Evolutionary conservation across 306 rosid genomes (phyloP).

Genomic region (Vigna angularis): DNA sequence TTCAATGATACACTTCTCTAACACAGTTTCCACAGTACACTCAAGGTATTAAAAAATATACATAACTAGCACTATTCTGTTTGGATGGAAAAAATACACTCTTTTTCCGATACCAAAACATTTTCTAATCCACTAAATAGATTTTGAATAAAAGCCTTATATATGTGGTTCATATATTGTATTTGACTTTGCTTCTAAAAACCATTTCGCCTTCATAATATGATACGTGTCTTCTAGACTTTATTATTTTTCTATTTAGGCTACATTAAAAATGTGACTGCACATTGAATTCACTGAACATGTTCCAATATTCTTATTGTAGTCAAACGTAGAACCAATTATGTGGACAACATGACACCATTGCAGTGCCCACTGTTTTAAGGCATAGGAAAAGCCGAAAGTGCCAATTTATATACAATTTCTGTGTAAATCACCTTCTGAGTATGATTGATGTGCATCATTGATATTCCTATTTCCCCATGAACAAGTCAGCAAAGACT

Average conservation of each 20-base stretch:
- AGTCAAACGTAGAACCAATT: not conserved
- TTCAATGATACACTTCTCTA: not conserved
- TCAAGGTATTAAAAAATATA: not conserved
- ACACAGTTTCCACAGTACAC: not conserved
- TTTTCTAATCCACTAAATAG: not conserved
- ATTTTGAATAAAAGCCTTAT: not conserved
- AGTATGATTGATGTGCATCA: not conserved
- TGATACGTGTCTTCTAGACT: constrained; percentile 8
- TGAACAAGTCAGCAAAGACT: not conserved
- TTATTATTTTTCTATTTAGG: constrained; percentile 1
- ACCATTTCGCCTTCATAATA: not conserved
- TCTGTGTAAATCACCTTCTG: not conserved
- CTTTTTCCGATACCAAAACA: not conserved
- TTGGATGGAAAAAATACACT: not conserved
- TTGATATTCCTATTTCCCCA: not conserved
- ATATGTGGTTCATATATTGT: not conserved
- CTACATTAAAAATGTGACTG: not conserved
- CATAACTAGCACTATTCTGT: not conserved
- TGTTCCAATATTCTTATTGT: not conserved
- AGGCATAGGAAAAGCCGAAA: not conserved
- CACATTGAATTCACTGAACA: not conserved
- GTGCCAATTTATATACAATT: not conserved
- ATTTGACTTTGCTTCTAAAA: constrained; percentile 31
- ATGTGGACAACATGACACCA: constrained; percentile 25
- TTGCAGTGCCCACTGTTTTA: not conserved